Percentiles rank a stretch among this genome's conserved stretches.
phyloP scores from a whole-genome alignment of 371 early-diverging fungal species.

The Funneliformis caledonium region DNA sequence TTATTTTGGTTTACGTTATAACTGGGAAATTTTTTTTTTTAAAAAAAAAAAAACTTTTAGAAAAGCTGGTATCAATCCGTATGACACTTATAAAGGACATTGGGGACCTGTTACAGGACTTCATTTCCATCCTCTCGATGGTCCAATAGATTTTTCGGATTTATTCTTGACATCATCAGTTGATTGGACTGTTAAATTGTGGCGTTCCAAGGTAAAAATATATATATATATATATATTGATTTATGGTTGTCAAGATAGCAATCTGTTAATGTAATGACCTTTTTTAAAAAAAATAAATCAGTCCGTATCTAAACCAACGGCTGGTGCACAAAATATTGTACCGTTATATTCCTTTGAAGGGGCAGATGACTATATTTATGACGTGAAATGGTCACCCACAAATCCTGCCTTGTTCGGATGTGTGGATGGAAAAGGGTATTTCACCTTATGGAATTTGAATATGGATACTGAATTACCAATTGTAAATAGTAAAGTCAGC shows the following conservation, averaged over 20 bases:
- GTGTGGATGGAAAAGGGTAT: conserved; percentile 88
- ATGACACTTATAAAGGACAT: conserved; percentile 87
- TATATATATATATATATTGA: neutral
- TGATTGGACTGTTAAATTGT: conserved; percentile 96
- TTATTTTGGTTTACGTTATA: no score
- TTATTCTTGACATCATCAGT: conserved; percentile 88
- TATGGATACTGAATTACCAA: conserved; percentile 81
- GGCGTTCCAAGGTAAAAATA: conserved; percentile 78
- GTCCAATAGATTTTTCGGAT: conserved; percentile 87
- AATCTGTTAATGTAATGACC: neutral
- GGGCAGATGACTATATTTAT: conserved; percentile 92
- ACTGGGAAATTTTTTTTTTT: neutral
- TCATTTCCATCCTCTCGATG: conserved; percentile 87
- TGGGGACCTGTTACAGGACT: conserved; percentile 87
- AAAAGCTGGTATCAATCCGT: conserved; percentile 90
- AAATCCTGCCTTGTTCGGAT: conserved; percentile 92
- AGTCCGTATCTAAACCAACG: conserved; percentile 68
- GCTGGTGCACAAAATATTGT: conserved; percentile 56
- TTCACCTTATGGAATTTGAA: conserved; percentile 93
- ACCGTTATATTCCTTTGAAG: conserved; percentile 89
- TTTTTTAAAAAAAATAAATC: neutral
- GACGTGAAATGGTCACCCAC: conserved; percentile 97
- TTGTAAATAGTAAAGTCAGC: conserved; percentile 67
- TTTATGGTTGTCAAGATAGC: no score
- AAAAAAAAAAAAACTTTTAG: conserved; percentile 47